Evolutionary conservation across 2,329 filamentous ascomycete genomes (phyloP).

Genomic region (Aspergillus ochraceoroseus): DNA sequence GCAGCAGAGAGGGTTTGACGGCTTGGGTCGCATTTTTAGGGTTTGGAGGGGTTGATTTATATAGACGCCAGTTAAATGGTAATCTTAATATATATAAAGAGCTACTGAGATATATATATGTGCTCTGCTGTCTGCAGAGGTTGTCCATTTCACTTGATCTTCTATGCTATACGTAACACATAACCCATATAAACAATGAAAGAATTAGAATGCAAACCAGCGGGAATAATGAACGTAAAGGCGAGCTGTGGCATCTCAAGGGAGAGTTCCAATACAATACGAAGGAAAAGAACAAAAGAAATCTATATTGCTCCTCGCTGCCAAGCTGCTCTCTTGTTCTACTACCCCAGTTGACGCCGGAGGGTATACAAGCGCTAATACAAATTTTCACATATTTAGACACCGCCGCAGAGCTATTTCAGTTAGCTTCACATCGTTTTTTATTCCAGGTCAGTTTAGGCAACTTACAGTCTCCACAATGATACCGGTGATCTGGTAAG

Average conservation of each 20-base stretch:
- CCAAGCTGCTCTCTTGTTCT: constrained; percentile 34
- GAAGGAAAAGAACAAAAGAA: constrained; percentile 22
- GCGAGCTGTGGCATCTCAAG: constrained; percentile 22
- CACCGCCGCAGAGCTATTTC: constrained; percentile 43
- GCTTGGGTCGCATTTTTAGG: constrained; percentile 22
- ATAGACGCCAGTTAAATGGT: too few relatives aligned
- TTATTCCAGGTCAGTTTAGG: not conserved
- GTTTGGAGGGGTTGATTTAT: not conserved
- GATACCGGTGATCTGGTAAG: constrained; percentile 78
- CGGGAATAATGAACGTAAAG: constrained; percentile 24
- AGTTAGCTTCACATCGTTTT: too few relatives aligned
- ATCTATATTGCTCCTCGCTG: constrained; percentile 32
- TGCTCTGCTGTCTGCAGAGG: constrained; percentile 11
- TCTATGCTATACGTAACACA: constrained; percentile 31
- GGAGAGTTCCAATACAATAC: constrained; percentile 18
- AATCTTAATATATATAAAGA: too few relatives aligned
- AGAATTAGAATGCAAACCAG: constrained; percentile 26
- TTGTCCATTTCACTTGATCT: constrained; percentile 21
- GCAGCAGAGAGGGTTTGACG: constrained; percentile 36
- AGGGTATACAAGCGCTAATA: constrained; percentile 42
- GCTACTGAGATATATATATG: constrained; percentile 6
- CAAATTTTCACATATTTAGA: constrained; percentile 31
- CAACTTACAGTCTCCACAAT: constrained; percentile 64
- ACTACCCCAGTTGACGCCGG: constrained; percentile 37
- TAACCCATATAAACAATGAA: constrained; percentile 24